Conservation (phyloP, 192 early-diverging fungal genomes). For the Mortierella hygrophila region DNA sequence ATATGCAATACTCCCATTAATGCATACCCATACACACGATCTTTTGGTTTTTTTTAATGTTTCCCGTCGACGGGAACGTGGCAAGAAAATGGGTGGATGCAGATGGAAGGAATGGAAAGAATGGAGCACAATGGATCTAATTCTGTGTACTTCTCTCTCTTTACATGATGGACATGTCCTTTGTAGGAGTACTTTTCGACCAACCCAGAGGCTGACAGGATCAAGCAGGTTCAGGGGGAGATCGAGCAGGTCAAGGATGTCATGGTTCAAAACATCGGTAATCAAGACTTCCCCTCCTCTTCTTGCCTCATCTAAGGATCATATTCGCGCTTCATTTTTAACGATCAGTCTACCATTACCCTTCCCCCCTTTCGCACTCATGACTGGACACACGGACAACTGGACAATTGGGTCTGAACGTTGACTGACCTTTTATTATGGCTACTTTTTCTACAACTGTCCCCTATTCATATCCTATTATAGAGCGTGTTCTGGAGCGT, state of each 20-base stretch:
- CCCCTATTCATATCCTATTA: background rate
- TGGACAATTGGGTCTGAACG: background rate
- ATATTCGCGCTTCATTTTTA: background rate
- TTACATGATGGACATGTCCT: background rate
- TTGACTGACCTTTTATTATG: conserved; percentile 5
- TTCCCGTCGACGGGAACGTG: background rate
- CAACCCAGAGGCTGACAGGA: conserved; percentile 76
- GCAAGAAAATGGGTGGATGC: background rate
- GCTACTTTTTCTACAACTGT: background rate
- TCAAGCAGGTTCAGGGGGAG: conserved; percentile 85
- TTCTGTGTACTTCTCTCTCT: background rate
- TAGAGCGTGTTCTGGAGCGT: conserved; percentile 88
- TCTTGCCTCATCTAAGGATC: background rate
- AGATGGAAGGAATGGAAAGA: background rate
- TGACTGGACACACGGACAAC: background rate
- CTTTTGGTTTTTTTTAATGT: background rate
- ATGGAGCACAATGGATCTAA: background rate
- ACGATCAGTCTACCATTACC: too few relatives aligned
- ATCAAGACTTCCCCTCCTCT: background rate
- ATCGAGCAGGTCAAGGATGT: conserved; percentile 93
- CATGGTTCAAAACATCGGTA: conserved; percentile 93
- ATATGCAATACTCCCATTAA: background rate
- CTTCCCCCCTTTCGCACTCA: background rate
- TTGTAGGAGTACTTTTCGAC: conserved; percentile 79
- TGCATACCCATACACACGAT: background rate